These are phyloP conservation scores for Epithele typhae DNA, from an alignment of 768 basidiomycete genomes.

Conservation along the genomic window DNA sequence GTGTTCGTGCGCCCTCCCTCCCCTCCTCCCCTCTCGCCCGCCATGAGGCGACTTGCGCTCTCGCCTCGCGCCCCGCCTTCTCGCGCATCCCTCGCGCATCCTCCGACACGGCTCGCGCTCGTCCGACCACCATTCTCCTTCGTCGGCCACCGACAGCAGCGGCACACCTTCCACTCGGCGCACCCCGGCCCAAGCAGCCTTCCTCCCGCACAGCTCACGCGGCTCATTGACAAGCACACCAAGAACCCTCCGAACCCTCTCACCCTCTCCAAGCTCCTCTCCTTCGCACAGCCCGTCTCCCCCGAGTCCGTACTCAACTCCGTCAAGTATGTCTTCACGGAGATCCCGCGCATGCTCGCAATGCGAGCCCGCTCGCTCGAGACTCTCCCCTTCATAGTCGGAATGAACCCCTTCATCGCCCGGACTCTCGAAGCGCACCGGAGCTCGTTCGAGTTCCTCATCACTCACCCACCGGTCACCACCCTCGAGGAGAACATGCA, in stretches of 20 bases:
- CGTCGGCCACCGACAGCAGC: too few relatives aligned
- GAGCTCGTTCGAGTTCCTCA: constrained; percentile 65
- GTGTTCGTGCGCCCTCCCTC: too few relatives aligned
- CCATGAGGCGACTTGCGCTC: too few relatives aligned
- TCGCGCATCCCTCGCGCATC: too few relatives aligned
- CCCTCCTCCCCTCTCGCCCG: too few relatives aligned
- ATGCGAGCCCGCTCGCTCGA: constrained; percentile 72
- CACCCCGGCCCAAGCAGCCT: too few relatives aligned
- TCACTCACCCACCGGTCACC: constrained; percentile 59
- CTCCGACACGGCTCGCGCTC: too few relatives aligned
- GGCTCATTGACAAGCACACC: constrained; percentile 60
- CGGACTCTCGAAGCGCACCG: constrained; percentile 64
- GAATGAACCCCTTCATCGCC: constrained; percentile 83
- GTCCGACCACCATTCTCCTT: too few relatives aligned
- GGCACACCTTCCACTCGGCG: too few relatives aligned
- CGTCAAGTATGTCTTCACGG: constrained; percentile 67
- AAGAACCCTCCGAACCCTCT: constrained; percentile 62
- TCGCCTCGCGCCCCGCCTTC: too few relatives aligned
- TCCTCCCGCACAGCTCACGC: too few relatives aligned
- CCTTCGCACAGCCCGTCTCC: constrained; percentile 71
- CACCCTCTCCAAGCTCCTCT: constrained; percentile 67
- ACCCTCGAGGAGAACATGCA: constrained; percentile 64
- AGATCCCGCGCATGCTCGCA: constrained; percentile 75
- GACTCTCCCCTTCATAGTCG: constrained; percentile 80
- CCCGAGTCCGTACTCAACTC: constrained; percentile 67